Evolutionary conservation across 306 rosid species (phyloP), one percentile per base, ranked within the genome.

Genomic region (Gynostemma pentaphyllum): DNA sequence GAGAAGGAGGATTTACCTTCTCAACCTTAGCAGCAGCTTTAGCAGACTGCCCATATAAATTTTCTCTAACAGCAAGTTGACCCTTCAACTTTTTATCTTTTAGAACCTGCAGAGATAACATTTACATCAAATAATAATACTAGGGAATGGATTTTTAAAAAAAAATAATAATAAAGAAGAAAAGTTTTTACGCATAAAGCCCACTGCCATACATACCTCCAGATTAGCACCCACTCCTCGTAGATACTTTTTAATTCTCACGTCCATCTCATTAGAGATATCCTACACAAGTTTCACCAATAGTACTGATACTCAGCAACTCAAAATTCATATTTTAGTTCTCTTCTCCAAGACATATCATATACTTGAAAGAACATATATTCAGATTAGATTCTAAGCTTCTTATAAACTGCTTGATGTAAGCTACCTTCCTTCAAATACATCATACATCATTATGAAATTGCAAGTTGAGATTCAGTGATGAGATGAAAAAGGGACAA

Each of bases 1-100:
- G 61, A 60, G n/a, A 53, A 28, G 19, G 29, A 29, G 30, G 9
- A 72, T 52, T 47, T 51, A 92, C 98, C 85, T 92, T 86, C 64
- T 92, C 98, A 0, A 78, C 78, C 72, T 79, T 76, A 40, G 95
- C 95, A 51, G 96, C 96, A 59, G 77, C 87, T 63, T 82, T 76
- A 11, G 96, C 98, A 21, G 90, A 78, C 70, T 79, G 72, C 15
- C 78, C 83, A 81, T 77, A 70, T 67, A 85, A 78, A 3, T 47
- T 61, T 70, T 92, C 98, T 62, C 79, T 76, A 29, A 46, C 70
- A 68, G 85, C 46, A 57, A 92, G 85, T 71, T 88, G 92, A 52
- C 90, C 81, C 80, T 72, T 88, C 61, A 92, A 73, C 56, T 88
- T 92, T 70, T 84, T 84, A 74, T 88, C 98, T 67, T 70, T 67